Base-by-base conservation (phyloP, 805 yeast species). In the Diddensiella caesifluorescens region DNA sequence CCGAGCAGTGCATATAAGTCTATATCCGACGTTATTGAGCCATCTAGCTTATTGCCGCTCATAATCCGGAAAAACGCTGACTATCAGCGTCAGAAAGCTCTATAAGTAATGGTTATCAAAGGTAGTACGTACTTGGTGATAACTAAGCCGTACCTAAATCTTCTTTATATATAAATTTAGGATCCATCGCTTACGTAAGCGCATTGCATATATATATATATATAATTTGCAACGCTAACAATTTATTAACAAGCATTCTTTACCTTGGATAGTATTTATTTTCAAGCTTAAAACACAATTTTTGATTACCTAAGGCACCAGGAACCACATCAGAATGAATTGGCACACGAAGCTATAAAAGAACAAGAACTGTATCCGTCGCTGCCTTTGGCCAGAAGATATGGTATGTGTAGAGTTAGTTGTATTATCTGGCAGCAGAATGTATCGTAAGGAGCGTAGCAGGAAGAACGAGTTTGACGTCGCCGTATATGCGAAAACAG, bases 281-380 rank as follows among this genome's bases (percentile, higher is more conserved):
- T n/a, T n/a, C n/a, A n/a, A n/a, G n/a, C n/a, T n/a, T n/a, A n/a
- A n/a, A n/a, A n/a, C n/a, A n/a, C n/a, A n/a, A n/a, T n/a, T n/a
- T n/a, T n/a, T n/a, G n/a, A n/a, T n/a, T n/a, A n/a, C n/a, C n/a
- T 19, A 29, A 7, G 32, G 32, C 18, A 48, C 40, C 77, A 89
- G 77, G 46, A 82, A 65, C 80, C 90, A 80, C 67, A 88, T 77
- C 41, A 86, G 67, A 15, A 78, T 56, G 18, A 83, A 74, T 67
- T 90, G 97, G 56, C 88, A 71, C 12, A 84, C 70, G 54, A 87
- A 86, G 5, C 95, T 80, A 62, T 90, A 90, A 31, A 83, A 69
- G 55, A 90, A 88, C 49, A 90, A 67, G 59, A 84, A 90, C 56
- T 90, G 95, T 45, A 92, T 82, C 51, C 96, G 77, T 46, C 83